Percentiles rank a stretch among this genome's conserved stretches.
These are phyloP conservation scores for Saturnispora gosingensis DNA, from an alignment of 805 yeast genomes.

Conservation along the genomic window DNA sequence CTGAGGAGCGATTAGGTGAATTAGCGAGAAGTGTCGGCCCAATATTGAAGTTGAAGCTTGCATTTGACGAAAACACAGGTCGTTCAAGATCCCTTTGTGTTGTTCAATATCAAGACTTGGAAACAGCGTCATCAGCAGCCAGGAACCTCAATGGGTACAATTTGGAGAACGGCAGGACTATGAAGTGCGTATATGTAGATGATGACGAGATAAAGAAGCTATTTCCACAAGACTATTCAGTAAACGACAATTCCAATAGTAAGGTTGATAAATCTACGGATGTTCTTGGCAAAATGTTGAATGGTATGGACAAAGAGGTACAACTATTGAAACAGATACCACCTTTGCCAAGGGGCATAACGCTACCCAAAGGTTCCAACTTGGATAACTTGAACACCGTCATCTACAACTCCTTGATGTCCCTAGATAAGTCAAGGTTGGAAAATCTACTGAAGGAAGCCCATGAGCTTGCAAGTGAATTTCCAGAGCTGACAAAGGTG, in stretches of 20 bases:
- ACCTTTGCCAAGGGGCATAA: slow-evolving; percentile 47
- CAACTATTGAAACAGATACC: slow-evolving; percentile 29
- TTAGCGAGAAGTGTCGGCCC: slow-evolving; percentile 87
- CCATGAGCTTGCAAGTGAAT: slow-evolving; percentile 44
- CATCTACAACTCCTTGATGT: slow-evolving; percentile 37
- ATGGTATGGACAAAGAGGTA: slow-evolving; percentile 10
- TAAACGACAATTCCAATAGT: not conserved
- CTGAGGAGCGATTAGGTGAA: slow-evolving; percentile 84
- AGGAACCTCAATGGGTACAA: slow-evolving; percentile 74
- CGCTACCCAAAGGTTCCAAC: slow-evolving; percentile 26
- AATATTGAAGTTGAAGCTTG: slow-evolving; percentile 59
- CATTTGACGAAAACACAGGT: slow-evolving; percentile 85
- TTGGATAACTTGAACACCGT: slow-evolving; percentile 31
- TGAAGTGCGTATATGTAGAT: slow-evolving; percentile 68
- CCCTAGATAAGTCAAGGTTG: slow-evolving; percentile 40
- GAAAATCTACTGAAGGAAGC: slow-evolving; percentile 46
- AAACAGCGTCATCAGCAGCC: slow-evolving; percentile 86
- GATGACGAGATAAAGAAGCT: slow-evolving; percentile 1
- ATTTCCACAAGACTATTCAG: slow-evolving; percentile 3
- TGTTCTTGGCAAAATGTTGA: not conserved
- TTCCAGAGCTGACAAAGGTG: slow-evolving; percentile 50
- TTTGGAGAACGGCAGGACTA: slow-evolving; percentile 48
- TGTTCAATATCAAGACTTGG: slow-evolving; percentile 62
- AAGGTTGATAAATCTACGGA: not conserved
- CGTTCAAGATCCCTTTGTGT: slow-evolving; percentile 88